Evolutionary conservation across 2,329 filamentous ascomycete genomes (phyloP).

Genomic region (Exophiala mesophila): DNA sequence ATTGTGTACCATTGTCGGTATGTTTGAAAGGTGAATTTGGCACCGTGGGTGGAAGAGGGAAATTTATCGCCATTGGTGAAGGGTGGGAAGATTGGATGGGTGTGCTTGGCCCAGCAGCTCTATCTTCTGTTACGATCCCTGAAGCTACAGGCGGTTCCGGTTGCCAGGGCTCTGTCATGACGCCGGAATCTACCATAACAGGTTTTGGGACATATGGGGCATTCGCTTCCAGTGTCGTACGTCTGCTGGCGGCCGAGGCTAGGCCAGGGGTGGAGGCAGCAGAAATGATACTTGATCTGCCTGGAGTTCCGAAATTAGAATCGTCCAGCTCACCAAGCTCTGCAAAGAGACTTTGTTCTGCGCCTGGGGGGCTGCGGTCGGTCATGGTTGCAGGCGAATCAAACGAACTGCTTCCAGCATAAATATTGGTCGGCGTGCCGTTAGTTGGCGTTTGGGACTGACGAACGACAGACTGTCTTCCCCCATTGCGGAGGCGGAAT

Average conservation of each 20-base stretch:
- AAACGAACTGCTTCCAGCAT: slow-evolving; percentile 38
- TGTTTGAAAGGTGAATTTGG: slow-evolving; percentile 27
- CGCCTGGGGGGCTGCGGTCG: slow-evolving; percentile 42
- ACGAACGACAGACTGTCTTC: slow-evolving; percentile 56
- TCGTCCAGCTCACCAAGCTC: slow-evolving; percentile 78
- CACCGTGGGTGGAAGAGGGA: slow-evolving; percentile 26
- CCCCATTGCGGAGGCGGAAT: slow-evolving; percentile 67
- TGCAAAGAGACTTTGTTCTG: slow-evolving; percentile 76
- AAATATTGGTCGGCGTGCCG: slow-evolving; percentile 37
- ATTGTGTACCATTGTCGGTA: slow-evolving; percentile 41
- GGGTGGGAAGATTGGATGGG: slow-evolving; percentile 13
- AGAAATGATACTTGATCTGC: slow-evolving; percentile 34
- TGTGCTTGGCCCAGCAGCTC: slow-evolving; percentile 12
- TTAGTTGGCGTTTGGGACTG: slow-evolving; percentile 51
- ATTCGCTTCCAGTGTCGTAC: slow-evolving; percentile 5
- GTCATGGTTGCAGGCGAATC: slow-evolving; percentile 52
- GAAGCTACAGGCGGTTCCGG: slow-evolving; percentile 27
- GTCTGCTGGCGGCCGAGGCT: slow-evolving; percentile 18
- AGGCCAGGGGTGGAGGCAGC: slow-evolving; percentile 36
- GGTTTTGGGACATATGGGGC: slow-evolving; percentile 27
- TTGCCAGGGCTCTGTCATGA: slow-evolving; percentile 59
- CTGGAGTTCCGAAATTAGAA: slow-evolving; percentile 53
- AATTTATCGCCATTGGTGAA: slow-evolving; percentile 19
- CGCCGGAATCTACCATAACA: slow-evolving; percentile 55
- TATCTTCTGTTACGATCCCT: slow-evolving; percentile 17